Evolutionary conservation across 129 eudicot genomes (phyloP), one percentile per base, ranked within the genome.

Genomic region (Rutidosis leptorrhynchoides): DNA sequence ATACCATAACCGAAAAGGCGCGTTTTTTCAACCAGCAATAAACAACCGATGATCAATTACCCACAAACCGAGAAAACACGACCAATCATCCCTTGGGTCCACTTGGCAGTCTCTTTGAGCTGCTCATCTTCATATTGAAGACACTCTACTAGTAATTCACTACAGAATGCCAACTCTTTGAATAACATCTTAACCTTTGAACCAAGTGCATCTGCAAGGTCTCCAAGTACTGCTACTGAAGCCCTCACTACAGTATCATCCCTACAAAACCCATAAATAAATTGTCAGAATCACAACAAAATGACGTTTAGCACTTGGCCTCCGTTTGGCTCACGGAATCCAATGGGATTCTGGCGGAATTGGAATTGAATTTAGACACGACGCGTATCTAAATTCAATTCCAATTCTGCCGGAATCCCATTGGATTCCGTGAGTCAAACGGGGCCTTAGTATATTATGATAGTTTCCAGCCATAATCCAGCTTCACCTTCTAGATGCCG

Each of bases 171-270:
- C 53, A 70, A 55, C 33, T 90, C 95, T 42, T 74, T 81, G 62
- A 84, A 78, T 35, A 87, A 59, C 35, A 27, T 59, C 79, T 83
- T 83, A 57, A 79, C 68, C 20, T 90, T 70, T 68, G 84, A 62
- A 70, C 97, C 97, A 57, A 90, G 93, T 46, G 95, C 85, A 64
- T 90, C 97, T 8, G 97, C 97, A 63, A 90, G 72, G 69, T 90
- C 97, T 6, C 97, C 97, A 71, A 90, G 58, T 53, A 81, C 95
- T 9, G 85, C 97, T 21, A 90, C 88, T 0, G 93, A 89, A 52
- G 97, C 93, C 59, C 80, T 84, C 1, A 83, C 84, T 62, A 90
- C 95, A 55, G 80, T 79, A 51, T 84, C 97, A 49, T 90, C 97
- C 82, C 97, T 90, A 74, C 53, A 78, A 48, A 37, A 33, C 45